Base-by-base conservation (phyloP, 2,329 filamentous ascomycete genomes). In the Aspergillus latus region DNA sequence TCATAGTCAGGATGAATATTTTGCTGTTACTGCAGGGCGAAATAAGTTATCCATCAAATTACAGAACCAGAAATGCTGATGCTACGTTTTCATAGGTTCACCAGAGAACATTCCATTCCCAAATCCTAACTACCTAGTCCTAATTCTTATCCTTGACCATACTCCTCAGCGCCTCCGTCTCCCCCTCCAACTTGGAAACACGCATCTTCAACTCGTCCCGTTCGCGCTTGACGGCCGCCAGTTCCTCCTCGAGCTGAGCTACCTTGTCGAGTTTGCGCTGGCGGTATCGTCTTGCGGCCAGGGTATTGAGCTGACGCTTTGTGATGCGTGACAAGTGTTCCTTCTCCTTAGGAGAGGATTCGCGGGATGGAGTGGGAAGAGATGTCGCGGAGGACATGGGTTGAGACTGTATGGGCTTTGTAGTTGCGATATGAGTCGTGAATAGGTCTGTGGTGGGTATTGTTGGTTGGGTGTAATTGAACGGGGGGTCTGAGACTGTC, bases 271-370 rank as follows among this genome's bases (percentile, higher is more conserved):
- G 62, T 7, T 69, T 69, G 47, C 68, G 66, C 62, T 74, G 69
- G 4, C 71, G 71, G 59, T 70, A 73, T 43, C 71, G 63, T 16
- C 71, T 68, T 44, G 71, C 71, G 42, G 71, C 71, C 37, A 72
- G 64, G 11, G 71, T 73, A 54, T 74, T 74, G 11, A 71, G 62
- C 49, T 66, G 67, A 21, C 71, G 71, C 49, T 72, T 73, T 54
- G 66, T 64, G 15, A 72, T 62, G 28, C 66, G 64, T n/a, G 52
- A 61, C 15, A 59, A 10, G 15, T 54, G 28, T 4, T 60, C 57
- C 46, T 59, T 32, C 8, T 60, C 57, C 46, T 59, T 60, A 5
- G 60, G 50, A 15, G 58, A 50, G 8, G 50, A 11, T 13, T 52
- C 55, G 29, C 40, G 52, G 34, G 45, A 58, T 7, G 21, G 21